A percentile compares a stretch with the other conserved stretches of the same genome.
phyloP scores from a whole-genome alignment of 2,329 filamentous ascomycete species.

The Paramyrothecium sp. region DNA sequence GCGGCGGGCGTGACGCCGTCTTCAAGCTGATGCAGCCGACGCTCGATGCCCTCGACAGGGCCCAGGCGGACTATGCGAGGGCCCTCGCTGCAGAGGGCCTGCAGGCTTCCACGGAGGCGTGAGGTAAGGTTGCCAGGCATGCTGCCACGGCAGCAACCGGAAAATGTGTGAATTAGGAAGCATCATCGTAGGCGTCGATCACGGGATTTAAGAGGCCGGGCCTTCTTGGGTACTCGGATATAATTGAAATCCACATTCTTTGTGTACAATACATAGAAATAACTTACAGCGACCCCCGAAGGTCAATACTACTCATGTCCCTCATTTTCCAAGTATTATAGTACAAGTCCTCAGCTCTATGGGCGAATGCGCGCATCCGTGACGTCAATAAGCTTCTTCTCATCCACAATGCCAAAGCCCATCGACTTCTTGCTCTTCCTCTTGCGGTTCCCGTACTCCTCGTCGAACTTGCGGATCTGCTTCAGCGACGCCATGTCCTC shows the following conservation, averaged over 20 bases:
- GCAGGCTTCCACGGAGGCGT: slow-evolving; percentile 44
- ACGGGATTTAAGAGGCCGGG: too few species aligned
- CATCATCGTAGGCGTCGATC: too few species aligned
- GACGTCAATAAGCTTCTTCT: slow-evolving; percentile 30
- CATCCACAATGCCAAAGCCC: slow-evolving; percentile 55
- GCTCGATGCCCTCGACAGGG: slow-evolving; percentile 66
- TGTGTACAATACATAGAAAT: slow-evolving; percentile 1
- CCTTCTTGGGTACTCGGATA: too few species aligned
- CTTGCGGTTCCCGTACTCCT: slow-evolving; percentile 84
- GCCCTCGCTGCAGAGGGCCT: slow-evolving; percentile 65
- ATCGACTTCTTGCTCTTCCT: slow-evolving; percentile 59
- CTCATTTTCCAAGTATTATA: neutral
- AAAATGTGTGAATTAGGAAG: too few species aligned
- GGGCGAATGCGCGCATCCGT: slow-evolving; percentile 45
- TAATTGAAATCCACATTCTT: neutral
- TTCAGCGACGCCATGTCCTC: slow-evolving; percentile 88
- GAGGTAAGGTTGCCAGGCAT: neutral
- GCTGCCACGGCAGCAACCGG: neutral
- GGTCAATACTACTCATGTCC: neutral
- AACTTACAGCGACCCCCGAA: neutral
- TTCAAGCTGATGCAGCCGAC: slow-evolving; percentile 75
- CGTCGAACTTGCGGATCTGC: slow-evolving; percentile 91
- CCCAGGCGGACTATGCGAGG: slow-evolving; percentile 68
- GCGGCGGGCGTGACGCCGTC: slow-evolving; percentile 75
- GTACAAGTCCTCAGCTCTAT: neutral